phyloP scores from a whole-genome alignment of 2,329 filamentous ascomycete genomes.

The Penicillium sp. region DNA sequence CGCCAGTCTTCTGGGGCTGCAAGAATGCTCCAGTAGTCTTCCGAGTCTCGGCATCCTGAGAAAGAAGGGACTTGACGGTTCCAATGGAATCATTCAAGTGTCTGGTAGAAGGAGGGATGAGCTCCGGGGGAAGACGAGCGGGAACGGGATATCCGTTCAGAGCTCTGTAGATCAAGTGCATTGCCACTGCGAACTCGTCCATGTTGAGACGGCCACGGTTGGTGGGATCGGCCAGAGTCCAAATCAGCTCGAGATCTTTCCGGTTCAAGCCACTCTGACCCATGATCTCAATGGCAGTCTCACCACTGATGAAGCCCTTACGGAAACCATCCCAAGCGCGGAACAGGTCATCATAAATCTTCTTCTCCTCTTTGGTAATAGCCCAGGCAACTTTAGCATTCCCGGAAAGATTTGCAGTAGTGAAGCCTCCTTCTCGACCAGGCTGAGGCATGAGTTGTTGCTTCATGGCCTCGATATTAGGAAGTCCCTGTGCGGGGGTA shows the following conservation, averaged over 20 bases:
- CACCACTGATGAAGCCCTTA: slow-evolving; percentile 89
- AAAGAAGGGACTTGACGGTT: slow-evolving; percentile 85
- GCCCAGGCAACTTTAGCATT: slow-evolving; percentile 98
- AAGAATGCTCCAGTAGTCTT: slow-evolving; percentile 89
- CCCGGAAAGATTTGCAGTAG: slow-evolving; percentile 82
- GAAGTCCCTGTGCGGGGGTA: slow-evolving; percentile 82
- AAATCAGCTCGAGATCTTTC: slow-evolving; percentile 85
- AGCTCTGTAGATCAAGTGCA: slow-evolving; percentile 98
- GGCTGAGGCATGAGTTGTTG: slow-evolving; percentile 97
- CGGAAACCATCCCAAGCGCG: slow-evolving; percentile 93
- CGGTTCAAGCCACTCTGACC: slow-evolving; percentile 94
- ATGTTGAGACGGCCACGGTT: slow-evolving; percentile 94
- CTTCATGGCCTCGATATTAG: slow-evolving; percentile 90
- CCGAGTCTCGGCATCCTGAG: slow-evolving; percentile 84
- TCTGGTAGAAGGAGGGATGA: slow-evolving; percentile 90
- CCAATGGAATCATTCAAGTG: slow-evolving; percentile 93
- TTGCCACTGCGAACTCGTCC: slow-evolving; percentile 96
- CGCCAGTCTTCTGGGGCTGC: slow-evolving; percentile 94
- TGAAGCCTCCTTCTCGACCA: slow-evolving; percentile 84
- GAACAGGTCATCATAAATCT: slow-evolving; percentile 92
- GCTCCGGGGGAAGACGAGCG: slow-evolving; percentile 82
- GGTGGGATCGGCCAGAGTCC: slow-evolving; percentile 91
- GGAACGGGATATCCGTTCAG: slow-evolving; percentile 95
- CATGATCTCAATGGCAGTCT: slow-evolving; percentile 95
- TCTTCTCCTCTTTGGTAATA: slow-evolving; percentile 98